Evolutionary conservation across 1,284 basidiomycete species (phyloP), one percentile per base, ranked within the genome.

Genomic region (Fistulina hepatica): DNA sequence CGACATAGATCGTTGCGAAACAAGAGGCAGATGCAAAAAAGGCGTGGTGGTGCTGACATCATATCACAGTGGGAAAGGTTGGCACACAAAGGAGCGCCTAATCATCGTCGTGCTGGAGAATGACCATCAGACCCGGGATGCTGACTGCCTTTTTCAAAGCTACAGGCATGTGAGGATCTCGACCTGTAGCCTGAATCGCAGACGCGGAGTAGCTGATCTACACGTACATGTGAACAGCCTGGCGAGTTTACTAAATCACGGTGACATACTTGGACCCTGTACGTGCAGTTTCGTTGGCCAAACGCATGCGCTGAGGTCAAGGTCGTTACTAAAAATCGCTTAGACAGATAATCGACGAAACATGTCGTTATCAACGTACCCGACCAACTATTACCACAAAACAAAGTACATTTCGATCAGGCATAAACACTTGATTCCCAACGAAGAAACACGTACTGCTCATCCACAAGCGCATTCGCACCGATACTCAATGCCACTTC

Each of bases 91-190:
- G n/a, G n/a, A n/a, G n/a, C n/a, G n/a, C n/a, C n/a, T n/a, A n/a
- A n/a, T n/a, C n/a, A n/a, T n/a, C n/a, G n/a, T 31, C 28, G 28
- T 19, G 28, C 13, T 19, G 28, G 28, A 70, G 33, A 47, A 78
- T 66, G 21, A 73, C 76, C 76, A 79, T 79, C 12, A 77, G 58
- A n/a, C 76, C 76, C 3, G 73, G 71, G 4, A 78, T 60, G 38
- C 64, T 60, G 40, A 55, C 61, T 21, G 64, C 67, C 42, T 63
- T 59, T 35, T 74, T 68, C 35, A 76, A 47, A 3, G 69, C 68
- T 7, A 78, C 66, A 3, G 75, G 75, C 34, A 59, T 60, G 47
- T 61, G 63, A 11, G 71, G 66, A 49, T 75, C 71, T 5, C 59
- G 52, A 2, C 45, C 43, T 6, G 53, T 48, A 7, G 70, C 69